These are phyloP conservation scores for Penicillium crystallinum DNA, from an alignment of 495 filamentous ascomycete genomes.

Conservation along the genomic window DNA sequence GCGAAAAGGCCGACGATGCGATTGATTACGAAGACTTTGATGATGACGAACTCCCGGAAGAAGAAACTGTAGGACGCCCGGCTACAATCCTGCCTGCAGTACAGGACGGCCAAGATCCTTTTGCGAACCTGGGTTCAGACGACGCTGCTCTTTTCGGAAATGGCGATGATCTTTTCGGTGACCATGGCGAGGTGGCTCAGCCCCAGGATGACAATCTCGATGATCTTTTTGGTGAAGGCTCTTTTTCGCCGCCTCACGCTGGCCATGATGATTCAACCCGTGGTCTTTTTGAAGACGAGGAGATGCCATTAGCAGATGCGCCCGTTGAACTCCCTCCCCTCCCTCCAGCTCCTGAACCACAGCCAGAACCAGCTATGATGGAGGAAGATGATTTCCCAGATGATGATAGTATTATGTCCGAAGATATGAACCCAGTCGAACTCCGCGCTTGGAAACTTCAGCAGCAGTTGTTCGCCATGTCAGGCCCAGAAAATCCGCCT, in stretches of 20 bases:
- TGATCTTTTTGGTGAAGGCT: constrained; percentile 52
- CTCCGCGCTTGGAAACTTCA: constrained; percentile 48
- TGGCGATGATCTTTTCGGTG: constrained; percentile 42
- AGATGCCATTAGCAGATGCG: constrained; percentile 21
- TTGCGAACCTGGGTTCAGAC: constrained; percentile 25
- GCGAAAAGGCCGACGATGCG: constrained; percentile 75
- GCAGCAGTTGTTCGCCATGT: constrained; percentile 49
- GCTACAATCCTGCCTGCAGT: constrained; percentile 2
- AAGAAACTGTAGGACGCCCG: constrained; percentile 42
- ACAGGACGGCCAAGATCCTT: constrained; percentile 18
- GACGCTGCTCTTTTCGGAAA: constrained; percentile 51
- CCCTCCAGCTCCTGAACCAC: constrained; percentile 20
- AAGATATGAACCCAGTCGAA: constrained; percentile 43
- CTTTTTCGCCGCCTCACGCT: constrained; percentile 30
- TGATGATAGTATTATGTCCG: constrained; percentile 24
- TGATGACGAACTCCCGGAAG: constrained; percentile 66
- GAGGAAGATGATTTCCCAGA: constrained; percentile 37
- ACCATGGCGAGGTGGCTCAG: constrained; percentile 28
- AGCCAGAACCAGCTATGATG: constrained; percentile 28
- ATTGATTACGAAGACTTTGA: constrained; percentile 84
- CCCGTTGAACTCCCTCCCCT: constrained; percentile 21
- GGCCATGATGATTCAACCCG: constrained; percentile 39
- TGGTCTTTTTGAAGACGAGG: constrained; percentile 37
- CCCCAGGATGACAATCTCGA: constrained; percentile 40
- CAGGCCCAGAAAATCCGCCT: constrained; percentile 43